These are phyloP conservation scores for Russula earlei DNA, from an alignment of 768 basidiomycete genomes.

Conservation along the genomic window DNA sequence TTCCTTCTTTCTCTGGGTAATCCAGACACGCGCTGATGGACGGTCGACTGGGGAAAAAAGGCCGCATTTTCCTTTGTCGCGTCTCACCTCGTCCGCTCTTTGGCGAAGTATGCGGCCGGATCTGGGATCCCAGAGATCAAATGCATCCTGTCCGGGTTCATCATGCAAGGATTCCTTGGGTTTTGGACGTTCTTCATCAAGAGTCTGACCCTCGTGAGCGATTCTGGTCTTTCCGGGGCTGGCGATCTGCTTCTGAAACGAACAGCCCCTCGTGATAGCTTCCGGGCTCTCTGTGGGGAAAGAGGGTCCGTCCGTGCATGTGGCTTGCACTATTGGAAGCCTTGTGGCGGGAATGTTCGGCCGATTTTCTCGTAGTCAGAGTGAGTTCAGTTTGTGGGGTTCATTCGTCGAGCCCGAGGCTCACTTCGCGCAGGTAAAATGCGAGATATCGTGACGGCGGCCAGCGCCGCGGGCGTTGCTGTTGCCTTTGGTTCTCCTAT, in stretches of 20 bases:
- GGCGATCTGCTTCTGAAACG: slow-evolving; percentile 5
- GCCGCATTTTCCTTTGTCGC: slow-evolving; percentile 75
- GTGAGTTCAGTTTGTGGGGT: slow-evolving; percentile 34
- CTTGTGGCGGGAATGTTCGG: slow-evolving; percentile 80
- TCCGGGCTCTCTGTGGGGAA: slow-evolving; percentile 96
- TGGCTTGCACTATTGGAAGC: slow-evolving; percentile 89
- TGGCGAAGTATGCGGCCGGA: slow-evolving; percentile 93
- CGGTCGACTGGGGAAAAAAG: slow-evolving; percentile 41
- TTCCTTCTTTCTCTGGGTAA: no score
- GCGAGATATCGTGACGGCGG: slow-evolving; percentile 88
- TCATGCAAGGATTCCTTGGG: slow-evolving; percentile 93
- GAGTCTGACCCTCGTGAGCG: slow-evolving; percentile 79
- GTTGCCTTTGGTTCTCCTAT: slow-evolving; percentile 98
- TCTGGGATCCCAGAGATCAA: slow-evolving; percentile 99
- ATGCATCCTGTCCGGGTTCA: slow-evolving; percentile 92
- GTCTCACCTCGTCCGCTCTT: slow-evolving; percentile 76
- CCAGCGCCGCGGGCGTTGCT: slow-evolving; percentile 95
- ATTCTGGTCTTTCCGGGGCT: background rate
- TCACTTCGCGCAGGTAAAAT: slow-evolving; percentile 46
- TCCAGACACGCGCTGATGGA: background rate
- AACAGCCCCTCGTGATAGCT: slow-evolving; percentile 89
- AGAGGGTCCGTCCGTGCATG: slow-evolving; percentile 96
- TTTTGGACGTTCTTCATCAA: slow-evolving; percentile 89
- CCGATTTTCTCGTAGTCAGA: slow-evolving; percentile 79
- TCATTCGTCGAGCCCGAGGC: slow-evolving; percentile 3